These are phyloP conservation scores for Clavariopsis aquatica DNA, from an alignment of 495 filamentous ascomycete species.

Conservation along the genomic window DNA sequence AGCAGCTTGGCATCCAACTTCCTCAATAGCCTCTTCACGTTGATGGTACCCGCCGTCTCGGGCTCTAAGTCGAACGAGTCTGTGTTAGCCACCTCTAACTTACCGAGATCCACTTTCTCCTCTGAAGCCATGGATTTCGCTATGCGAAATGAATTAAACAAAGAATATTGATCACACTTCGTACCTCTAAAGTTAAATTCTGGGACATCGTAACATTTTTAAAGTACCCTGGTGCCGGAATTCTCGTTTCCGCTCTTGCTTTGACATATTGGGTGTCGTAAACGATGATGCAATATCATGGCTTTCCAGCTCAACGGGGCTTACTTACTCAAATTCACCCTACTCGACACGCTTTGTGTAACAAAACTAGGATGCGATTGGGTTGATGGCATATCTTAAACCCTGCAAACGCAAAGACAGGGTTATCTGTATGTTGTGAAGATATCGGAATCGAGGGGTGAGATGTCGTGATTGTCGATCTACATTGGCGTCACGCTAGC, in stretches of 20 bases:
- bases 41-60: conserved; percentile 45
- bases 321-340: no score
- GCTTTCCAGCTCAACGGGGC: neutral
- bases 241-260: no score
- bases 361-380: neutral
- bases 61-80: conserved; percentile 16
- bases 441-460: conserved; percentile 17
- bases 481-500: conserved; percentile 5
- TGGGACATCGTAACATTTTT: no score
- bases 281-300: conserved; percentile 22
- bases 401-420: neutral
- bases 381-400: neutral
- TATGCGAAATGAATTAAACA: neutral
- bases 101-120: conserved; percentile 4
- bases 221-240: no score
- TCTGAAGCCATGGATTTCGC: conserved; percentile 25
- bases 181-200: no score
- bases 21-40: conserved; percentile 61
- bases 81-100: neutral
- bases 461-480: conserved; percentile 35
- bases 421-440: neutral
- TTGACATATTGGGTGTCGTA: neutral
- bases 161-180: neutral
- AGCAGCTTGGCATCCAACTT: conserved; percentile 67
- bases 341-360: neutral